A percentile compares a stretch with the other conserved stretches of the same genome.
Evolutionary conservation across 352 stramenopile species (phyloP).

Genomic region (Lagenidium giganteum): DNA sequence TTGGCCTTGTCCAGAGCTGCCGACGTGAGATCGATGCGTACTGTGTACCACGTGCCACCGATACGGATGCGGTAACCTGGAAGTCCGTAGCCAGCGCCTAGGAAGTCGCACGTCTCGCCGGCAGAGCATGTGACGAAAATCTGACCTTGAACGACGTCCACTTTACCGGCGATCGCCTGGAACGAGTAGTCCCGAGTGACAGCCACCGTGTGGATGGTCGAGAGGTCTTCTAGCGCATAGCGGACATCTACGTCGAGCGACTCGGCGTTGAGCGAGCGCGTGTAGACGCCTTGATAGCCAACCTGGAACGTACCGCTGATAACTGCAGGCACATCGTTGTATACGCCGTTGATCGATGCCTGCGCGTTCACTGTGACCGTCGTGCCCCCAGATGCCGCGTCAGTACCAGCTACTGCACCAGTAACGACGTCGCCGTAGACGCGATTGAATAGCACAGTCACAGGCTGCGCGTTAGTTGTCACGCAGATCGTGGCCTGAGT

Average conservation of each 20-base stretch:
- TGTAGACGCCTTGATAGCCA: conserved; percentile 38
- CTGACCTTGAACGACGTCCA: conserved; percentile 35
- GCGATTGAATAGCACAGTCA: conserved; percentile 44
- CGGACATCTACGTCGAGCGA: conserved; percentile 42
- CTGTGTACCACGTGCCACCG: conserved; percentile 46
- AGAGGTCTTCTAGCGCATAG: conserved; percentile 42
- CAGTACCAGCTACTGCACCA: no score
- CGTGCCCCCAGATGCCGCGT: conserved; percentile 1
- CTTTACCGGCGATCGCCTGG: conserved; percentile 23
- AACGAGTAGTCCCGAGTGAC: conserved; percentile 30
- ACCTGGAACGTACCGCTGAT: conserved; percentile 69
- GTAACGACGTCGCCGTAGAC: conserved; percentile 33
- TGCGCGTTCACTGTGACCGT: conserved; percentile 14
- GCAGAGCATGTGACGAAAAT: conserved; percentile 40
- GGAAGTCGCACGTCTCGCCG: conserved; percentile 32
- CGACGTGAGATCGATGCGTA: conserved; percentile 35
- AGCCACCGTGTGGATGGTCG: conserved; percentile 30
- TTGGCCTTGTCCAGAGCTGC: conserved; percentile 27
- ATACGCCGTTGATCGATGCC: conserved; percentile 38
- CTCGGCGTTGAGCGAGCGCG: conserved; percentile 40
- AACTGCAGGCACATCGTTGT: conserved; percentile 23
- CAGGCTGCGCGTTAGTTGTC: conserved; percentile 3
- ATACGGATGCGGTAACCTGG: conserved; percentile 39
- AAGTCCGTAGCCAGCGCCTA: conserved; percentile 32
- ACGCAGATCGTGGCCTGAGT: conserved; percentile 25